phyloP scores from a whole-genome alignment of 306 rosid species.

The Boehmeria nivea region DNA sequence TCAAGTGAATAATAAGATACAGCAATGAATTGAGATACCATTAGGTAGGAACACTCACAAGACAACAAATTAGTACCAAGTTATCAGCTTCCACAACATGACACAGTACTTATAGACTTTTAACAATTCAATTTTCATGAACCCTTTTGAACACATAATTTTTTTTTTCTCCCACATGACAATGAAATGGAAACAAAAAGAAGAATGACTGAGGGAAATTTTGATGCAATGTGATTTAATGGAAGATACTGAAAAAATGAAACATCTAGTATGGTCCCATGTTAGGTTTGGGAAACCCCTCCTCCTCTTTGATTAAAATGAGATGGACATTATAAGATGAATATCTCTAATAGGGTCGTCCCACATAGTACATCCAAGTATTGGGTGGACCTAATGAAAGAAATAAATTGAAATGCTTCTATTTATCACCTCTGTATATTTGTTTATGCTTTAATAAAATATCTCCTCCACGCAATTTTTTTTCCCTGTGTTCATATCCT shows the following conservation, averaged over 20 bases:
- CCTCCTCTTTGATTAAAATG: constrained; percentile 17
- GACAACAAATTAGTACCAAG: too few species aligned
- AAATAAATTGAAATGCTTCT: not conserved
- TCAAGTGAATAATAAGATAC: too few species aligned
- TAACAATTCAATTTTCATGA: too few species aligned
- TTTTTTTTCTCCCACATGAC: constrained; percentile 4
- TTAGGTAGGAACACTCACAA: too few species aligned
- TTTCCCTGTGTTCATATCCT: not conserved
- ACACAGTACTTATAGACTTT: too few species aligned
- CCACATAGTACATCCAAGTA: constrained; percentile 19
- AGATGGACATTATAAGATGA: constrained; percentile 15
- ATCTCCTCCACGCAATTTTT: constrained; percentile 10
- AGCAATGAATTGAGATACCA: too few species aligned
- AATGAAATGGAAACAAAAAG: not conserved
- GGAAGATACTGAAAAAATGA: constrained; percentile 12
- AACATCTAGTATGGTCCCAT: constrained; percentile 21
- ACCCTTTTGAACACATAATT: not conserved
- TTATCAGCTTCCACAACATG: too few species aligned
- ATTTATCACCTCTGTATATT: constrained; percentile 3
- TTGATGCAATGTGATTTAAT: constrained; percentile 2
- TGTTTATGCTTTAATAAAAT: constrained; percentile 5
- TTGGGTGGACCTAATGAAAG: constrained; percentile 23
- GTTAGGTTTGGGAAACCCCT: constrained; percentile 13
- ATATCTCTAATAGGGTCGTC: constrained; percentile 22
- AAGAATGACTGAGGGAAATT: not conserved